Conservation (phyloP, 768 basidiomycete species). For the Boletus rufocinnamomeus region DNA sequence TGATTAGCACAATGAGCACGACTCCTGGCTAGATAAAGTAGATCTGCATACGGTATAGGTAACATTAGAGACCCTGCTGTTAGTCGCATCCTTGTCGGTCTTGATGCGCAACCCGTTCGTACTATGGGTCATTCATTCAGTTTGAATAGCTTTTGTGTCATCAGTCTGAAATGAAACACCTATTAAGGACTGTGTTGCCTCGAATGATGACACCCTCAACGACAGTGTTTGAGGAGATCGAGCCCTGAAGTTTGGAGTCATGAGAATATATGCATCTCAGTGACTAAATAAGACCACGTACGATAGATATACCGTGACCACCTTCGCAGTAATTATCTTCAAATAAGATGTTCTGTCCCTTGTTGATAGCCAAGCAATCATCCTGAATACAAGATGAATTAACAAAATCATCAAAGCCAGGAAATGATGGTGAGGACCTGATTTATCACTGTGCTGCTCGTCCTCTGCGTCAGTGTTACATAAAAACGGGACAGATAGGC, state of each 20-base stretch:
- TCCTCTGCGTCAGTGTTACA: background rate
- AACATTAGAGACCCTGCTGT: constrained; percentile 49
- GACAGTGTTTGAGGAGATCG: constrained; percentile 46
- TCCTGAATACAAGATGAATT: constrained; percentile 39
- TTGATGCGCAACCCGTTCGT: constrained; percentile 64
- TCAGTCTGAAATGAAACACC: constrained; percentile 35
- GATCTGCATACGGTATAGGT: constrained; percentile 46
- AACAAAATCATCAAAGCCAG: background rate
- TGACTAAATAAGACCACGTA: constrained; percentile 6
- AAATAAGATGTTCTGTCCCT: constrained; percentile 48
- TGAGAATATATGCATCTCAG: background rate
- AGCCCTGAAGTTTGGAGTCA: constrained; percentile 43
- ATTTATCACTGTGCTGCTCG: constrained; percentile 25
- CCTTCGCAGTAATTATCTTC: constrained; percentile 52
- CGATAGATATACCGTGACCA: constrained; percentile 68
- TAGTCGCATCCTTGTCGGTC: constrained; percentile 46
- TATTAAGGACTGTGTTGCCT: constrained; percentile 56
- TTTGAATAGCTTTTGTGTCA: background rate
- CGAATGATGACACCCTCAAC: constrained; percentile 51
- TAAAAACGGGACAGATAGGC: background rate
- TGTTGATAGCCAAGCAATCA: constrained; percentile 61
- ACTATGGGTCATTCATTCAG: constrained; percentile 30
- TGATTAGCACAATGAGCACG: background rate
- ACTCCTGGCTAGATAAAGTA: background rate
- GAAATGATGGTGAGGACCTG: constrained; percentile 19